These are phyloP conservation scores for Claviceps citrina DNA, from an alignment of 2,329 filamentous ascomycete genomes.

Conservation along the genomic window DNA sequence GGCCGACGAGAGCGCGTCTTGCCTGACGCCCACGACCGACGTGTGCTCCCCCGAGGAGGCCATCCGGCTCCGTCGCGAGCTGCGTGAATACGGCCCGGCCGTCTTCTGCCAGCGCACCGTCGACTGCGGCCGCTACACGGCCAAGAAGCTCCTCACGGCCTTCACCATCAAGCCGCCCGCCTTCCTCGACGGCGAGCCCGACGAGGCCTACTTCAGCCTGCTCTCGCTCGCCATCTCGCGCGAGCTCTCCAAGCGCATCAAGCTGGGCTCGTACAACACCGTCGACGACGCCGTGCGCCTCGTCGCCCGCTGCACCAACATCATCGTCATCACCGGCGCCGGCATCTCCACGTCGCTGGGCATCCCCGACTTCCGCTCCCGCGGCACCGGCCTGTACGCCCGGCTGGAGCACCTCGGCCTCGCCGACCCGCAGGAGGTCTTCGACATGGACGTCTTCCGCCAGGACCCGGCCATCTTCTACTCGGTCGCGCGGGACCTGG, in stretches of 20 bases:
- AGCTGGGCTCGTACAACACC: slow-evolving; percentile 66
- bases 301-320: slow-evolving; percentile 59
- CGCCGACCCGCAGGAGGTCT: slow-evolving; percentile 83
- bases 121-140: slow-evolving; percentile 51
- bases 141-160: slow-evolving; percentile 71
- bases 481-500: slow-evolving; percentile 75
- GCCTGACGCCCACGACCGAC: slow-evolving; percentile 21
- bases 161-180: slow-evolving; percentile 63
- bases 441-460: slow-evolving; percentile 76
- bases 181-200: slow-evolving; percentile 52
- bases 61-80: slow-evolving; percentile 48
- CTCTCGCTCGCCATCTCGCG: slow-evolving; percentile 64
- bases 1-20: slow-evolving; percentile 10
- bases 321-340: slow-evolving; percentile 86
- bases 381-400: slow-evolving; percentile 81
- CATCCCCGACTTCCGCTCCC: slow-evolving; percentile 92
- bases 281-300: slow-evolving; percentile 75
- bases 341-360: slow-evolving; percentile 94
- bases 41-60: slow-evolving; percentile 56
- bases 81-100: slow-evolving; percentile 62
- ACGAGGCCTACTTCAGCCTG: slow-evolving; percentile 60
- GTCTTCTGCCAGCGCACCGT: slow-evolving; percentile 63
- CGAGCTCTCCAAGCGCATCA: slow-evolving; percentile 67
- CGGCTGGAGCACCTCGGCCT: slow-evolving; percentile 64
- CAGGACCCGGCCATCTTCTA: slow-evolving; percentile 85